Base-by-base conservation (phyloP, 139 green algal species). In the Tetradesmus obliquus region DNA sequence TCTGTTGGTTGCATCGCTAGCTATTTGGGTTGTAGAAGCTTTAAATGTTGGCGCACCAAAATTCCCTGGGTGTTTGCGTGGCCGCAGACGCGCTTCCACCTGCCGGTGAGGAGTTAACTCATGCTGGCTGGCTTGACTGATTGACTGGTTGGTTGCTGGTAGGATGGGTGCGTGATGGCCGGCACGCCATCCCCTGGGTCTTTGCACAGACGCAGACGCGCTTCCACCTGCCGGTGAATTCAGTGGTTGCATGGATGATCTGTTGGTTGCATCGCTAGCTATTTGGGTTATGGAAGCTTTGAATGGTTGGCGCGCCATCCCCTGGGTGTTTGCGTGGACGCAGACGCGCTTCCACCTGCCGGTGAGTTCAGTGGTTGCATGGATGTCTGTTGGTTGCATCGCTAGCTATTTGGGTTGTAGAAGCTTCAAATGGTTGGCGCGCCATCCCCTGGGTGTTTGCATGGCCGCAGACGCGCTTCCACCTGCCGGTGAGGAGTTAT, bases 311-410 rank as follows among this genome's bases (percentile, higher is more conserved):
- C 32, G 32, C 32, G 32, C 32, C 32, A 45, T 45, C 93, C 98
- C 98, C 71, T 98, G 97, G 97, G 97, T 97, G 80, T 98, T 98
- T 92, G 97, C 97, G 9, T 98, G 97, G 97, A 98, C 94, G 55
- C 97, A 99, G 94, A 98, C 96, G 58, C 96, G 98, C 53, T 96
- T 99, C 91, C 93, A 98, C 91, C 95, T 99, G 93, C 98, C 98
- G 55, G 97, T 90, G 69, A 12, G 57, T 13, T 66, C 8, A 2
- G 57, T 66, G 8, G 57, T 9, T 66, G 57, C 57, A 66, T 0
- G 57, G 57, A 45, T 45, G 32, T 45, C 32, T 45, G 32, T 45
- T 45, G 32, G 32, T 45, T 45, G 32, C 32, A 45, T 45, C 32
- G 32, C 32, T 45, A 45, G 32, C 32, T 45, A 45, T 45, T 45